Evolutionary conservation across 495 filamentous ascomycete species (phyloP).

Genomic region (Neurospora terricola): DNA sequence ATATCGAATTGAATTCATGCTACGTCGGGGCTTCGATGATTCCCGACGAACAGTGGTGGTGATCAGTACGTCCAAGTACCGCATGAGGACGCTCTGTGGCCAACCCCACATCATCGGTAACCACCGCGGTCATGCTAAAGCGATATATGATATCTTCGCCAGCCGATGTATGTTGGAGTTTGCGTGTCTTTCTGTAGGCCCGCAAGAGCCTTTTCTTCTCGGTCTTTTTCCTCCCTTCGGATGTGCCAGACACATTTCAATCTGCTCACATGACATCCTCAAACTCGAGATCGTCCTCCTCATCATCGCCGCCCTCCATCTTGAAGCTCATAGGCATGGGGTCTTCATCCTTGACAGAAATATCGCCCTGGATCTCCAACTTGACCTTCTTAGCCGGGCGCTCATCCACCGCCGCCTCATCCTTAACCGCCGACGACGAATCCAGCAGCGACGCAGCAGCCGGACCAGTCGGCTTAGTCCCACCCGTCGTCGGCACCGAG

Average conservation of each 20-base stretch:
- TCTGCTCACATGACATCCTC: slow-evolving; percentile 44
- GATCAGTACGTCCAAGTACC: not conserved
- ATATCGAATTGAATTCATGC: not conserved
- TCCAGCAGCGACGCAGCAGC: slow-evolving; percentile 15
- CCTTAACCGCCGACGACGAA: not conserved
- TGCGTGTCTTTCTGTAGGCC: not conserved
- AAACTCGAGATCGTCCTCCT: slow-evolving; percentile 54
- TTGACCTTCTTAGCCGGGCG: slow-evolving; percentile 45
- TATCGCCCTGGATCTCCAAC: slow-evolving; percentile 36
- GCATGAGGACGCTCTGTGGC: not conserved
- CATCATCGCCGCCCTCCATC: slow-evolving; percentile 40
- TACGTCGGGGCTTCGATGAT: not conserved
- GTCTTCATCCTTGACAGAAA: slow-evolving; percentile 33
- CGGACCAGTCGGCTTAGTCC: slow-evolving; percentile 3
- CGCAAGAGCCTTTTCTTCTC: not conserved
- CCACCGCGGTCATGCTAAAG: not conserved
- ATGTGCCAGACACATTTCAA: not conserved
- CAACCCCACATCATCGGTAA: not conserved
- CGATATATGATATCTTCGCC: not conserved
- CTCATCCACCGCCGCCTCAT: slow-evolving; percentile 26
- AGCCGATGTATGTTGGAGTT: not conserved
- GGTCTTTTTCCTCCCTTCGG: not conserved
- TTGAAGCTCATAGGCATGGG: slow-evolving; percentile 37
- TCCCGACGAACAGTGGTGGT: not conserved
- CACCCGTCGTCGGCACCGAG: slow-evolving; percentile 49